Conservation (phyloP, 805 yeast genomes). For the Starmera caribaea region DNA sequence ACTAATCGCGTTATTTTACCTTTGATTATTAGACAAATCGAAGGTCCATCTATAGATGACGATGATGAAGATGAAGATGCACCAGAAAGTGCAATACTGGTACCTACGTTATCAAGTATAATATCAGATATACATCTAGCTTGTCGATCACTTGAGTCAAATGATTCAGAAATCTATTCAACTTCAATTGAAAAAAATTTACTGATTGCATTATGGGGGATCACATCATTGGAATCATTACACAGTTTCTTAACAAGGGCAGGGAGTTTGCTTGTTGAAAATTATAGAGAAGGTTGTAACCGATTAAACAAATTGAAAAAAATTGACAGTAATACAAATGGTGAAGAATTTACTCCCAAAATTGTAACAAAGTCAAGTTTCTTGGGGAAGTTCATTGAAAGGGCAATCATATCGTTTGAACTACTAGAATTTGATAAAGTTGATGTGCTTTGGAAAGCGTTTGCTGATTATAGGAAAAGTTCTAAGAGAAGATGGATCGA, state of each 20-base stretch:
- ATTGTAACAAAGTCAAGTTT: slow-evolving; percentile 29
- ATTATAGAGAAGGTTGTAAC: slow-evolving; percentile 20
- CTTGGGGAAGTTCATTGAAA: slow-evolving; percentile 36
- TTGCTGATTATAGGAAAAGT: slow-evolving; percentile 24
- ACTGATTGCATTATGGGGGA: slow-evolving; percentile 33
- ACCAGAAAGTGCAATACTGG: slow-evolving; percentile 14
- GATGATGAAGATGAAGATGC: slow-evolving; percentile 2
- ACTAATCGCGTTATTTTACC: slow-evolving; percentile 30
- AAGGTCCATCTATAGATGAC: slow-evolving; percentile 19
- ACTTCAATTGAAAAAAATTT: slow-evolving; percentile 22
- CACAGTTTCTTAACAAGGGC: slow-evolving; percentile 27
- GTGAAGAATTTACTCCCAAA: slow-evolving; percentile 9
- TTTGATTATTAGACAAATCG: slow-evolving; percentile 33
- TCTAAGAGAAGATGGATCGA: slow-evolving; percentile 18
- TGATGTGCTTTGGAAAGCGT: slow-evolving; percentile 31
- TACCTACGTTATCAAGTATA: slow-evolving; percentile 26
- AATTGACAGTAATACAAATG: slow-evolving; percentile 6
- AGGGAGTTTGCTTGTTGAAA: slow-evolving; percentile 24
- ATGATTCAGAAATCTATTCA: slow-evolving; percentile 14
- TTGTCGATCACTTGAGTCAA: slow-evolving; percentile 12
- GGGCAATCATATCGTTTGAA: slow-evolving; percentile 29
- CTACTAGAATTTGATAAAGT: slow-evolving; percentile 38
- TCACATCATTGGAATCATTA: slow-evolving; percentile 39
- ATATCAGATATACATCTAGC: slow-evolving; percentile 14
- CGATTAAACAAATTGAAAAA: slow-evolving; percentile 7